Evolutionary conservation across 495 filamentous ascomycete genomes (phyloP).

Genomic region (Podospora pseudocomata): DNA sequence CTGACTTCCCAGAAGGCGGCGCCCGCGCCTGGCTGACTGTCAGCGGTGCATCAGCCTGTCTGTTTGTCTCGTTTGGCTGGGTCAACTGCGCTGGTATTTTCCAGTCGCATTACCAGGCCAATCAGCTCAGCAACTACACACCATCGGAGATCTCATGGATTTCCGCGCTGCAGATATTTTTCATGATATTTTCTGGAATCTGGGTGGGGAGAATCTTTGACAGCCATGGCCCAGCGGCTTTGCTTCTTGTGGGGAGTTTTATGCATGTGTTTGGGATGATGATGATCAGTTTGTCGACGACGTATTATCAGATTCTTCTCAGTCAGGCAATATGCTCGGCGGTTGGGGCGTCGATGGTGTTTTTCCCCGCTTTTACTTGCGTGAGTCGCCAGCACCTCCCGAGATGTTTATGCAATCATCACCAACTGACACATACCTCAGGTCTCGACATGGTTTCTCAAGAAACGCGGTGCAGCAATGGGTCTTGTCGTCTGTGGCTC

Average conservation of each 20-base stretch:
- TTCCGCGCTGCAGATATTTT: constrained; percentile 67
- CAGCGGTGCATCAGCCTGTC: background rate
- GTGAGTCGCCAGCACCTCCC: background rate
- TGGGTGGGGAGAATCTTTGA: constrained; percentile 59
- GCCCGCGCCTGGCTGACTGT: background rate
- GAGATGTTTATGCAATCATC: background rate
- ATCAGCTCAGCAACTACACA: constrained; percentile 39
- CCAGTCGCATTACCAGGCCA: constrained; percentile 66
- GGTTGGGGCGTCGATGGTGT: constrained; percentile 44
- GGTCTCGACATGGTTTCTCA: constrained; percentile 54
- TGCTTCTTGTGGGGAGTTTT: constrained; percentile 56
- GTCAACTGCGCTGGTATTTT: constrained; percentile 77
- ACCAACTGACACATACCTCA: background rate
- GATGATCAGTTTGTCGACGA: constrained; percentile 57
- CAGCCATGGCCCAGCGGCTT: constrained; percentile 55
- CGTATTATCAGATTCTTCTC: constrained; percentile 63
- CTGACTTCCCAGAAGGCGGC: constrained; percentile 3
- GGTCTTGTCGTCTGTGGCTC: constrained; percentile 60
- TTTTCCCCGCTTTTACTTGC: constrained; percentile 6
- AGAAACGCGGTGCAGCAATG: constrained; percentile 59
- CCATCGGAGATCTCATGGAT: constrained; percentile 75
- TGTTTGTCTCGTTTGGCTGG: background rate
- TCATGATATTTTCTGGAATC: constrained; percentile 68
- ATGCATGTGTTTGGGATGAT: constrained; percentile 67
- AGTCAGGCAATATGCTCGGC: constrained; percentile 52